Conservation (phyloP, 208 protist genomes). For the Angomonas desouzai region DNA sequence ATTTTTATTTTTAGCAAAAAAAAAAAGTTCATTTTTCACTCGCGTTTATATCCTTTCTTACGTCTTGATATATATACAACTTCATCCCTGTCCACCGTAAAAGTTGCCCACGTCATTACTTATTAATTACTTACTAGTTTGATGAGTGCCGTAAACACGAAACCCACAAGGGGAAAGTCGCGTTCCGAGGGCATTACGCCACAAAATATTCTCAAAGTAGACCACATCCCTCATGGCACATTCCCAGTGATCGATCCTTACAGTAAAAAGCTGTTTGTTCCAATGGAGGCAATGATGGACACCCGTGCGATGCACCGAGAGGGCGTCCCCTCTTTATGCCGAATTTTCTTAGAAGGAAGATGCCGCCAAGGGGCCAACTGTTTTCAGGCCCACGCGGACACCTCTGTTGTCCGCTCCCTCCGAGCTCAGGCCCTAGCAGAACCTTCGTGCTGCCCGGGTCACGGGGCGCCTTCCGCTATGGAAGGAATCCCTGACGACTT, state of each 20-base stretch:
- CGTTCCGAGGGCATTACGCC: conserved; percentile 21
- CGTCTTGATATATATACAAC: no score
- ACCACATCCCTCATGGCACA: conserved; percentile 40
- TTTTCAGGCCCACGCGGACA: conserved; percentile 73
- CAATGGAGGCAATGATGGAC: conserved; percentile 48
- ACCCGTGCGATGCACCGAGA: conserved; percentile 74
- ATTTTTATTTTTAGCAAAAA: no score
- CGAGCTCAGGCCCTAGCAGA: conserved; percentile 54
- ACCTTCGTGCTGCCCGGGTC: conserved; percentile 65
- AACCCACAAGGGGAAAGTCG: neutral
- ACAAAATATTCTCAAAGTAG: conserved; percentile 54
- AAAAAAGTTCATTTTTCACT: no score
- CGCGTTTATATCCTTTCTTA: no score
- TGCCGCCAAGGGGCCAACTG: conserved; percentile 74
- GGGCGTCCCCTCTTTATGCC: conserved; percentile 77
- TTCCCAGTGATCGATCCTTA: conserved; percentile 81
- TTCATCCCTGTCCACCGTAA: no score
- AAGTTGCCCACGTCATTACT: conserved; percentile 5
- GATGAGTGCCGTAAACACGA: conserved; percentile 1
- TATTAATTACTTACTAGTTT: conserved; percentile 5
- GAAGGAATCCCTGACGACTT: conserved; percentile 19
- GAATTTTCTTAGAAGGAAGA: conserved; percentile 68
- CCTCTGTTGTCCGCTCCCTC: conserved; percentile 34
- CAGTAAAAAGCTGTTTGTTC: conserved; percentile 72
- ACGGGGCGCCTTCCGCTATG: conserved; percentile 41